Conservation (phyloP, 352 stramenopile species). For the Pythium vanterpoolii region DNA sequence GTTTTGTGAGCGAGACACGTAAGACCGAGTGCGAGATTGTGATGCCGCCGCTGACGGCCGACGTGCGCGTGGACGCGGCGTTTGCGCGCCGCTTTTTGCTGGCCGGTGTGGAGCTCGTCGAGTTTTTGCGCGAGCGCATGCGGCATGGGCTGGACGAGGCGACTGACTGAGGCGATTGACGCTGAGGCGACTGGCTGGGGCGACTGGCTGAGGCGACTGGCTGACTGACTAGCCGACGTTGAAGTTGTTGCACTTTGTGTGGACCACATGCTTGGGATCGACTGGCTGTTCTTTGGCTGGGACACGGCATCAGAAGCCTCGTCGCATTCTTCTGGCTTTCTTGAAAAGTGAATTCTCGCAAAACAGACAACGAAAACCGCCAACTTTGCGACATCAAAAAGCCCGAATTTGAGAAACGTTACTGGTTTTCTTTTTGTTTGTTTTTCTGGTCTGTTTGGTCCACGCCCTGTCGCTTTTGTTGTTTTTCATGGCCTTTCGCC, state of each 20-base stretch:
- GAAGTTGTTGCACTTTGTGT: too few species aligned
- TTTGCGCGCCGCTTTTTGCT: conserved; percentile 57
- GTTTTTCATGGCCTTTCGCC: neutral
- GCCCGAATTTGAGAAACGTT: neutral
- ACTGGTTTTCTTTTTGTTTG: neutral
- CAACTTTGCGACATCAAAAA: neutral
- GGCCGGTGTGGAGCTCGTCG: conserved; percentile 61
- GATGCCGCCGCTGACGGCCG: conserved; percentile 52
- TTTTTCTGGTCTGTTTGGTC: neutral
- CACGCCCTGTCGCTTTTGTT: conserved; percentile 3
- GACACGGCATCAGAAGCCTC: too few species aligned
- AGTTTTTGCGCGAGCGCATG: conserved; percentile 40
- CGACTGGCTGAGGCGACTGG: too few species aligned
- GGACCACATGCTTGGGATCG: too few species aligned
- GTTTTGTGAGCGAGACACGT: conserved; percentile 49
- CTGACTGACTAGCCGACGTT: too few species aligned
- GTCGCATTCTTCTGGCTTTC: neutral
- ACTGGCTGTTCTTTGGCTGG: too few species aligned
- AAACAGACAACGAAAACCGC: neutral
- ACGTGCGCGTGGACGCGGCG: conserved; percentile 41
- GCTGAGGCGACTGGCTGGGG: too few species aligned
- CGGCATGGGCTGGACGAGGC: neutral
- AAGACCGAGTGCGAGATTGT: conserved; percentile 66
- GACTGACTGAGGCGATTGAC: too few species aligned
- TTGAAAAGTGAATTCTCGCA: neutral